Evolutionary conservation across 805 yeast species (phyloP), one percentile per base, ranked within the genome.

Genomic region (Candida cerambycidarum): DNA sequence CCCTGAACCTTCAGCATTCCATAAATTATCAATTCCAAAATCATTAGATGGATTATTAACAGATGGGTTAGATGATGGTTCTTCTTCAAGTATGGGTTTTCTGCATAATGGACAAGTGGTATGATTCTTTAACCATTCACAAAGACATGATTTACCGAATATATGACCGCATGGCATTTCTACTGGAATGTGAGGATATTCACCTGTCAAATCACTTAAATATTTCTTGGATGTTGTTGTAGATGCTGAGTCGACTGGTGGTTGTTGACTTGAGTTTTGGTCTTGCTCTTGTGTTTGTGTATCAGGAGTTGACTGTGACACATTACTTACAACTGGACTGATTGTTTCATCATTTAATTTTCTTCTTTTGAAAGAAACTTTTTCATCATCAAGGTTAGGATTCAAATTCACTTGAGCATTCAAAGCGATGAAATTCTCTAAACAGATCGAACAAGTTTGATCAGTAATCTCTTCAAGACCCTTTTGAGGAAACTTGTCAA

Each of bases 61-160:
- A 3, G 23, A 5, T 19, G 29, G 30, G 3, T 16, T 4, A 13
- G 25, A n/a, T 3, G 10, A 5, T 12, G 39, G 11, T 16, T 33
- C 39, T 34, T 24, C 39, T 30, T 35, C 44, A 12, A 28, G 53
- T 2, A 84, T 67, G 15, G 73, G 67, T 13, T 69, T 69, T 44
- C 98, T 79, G 59, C 99, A 92, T 36, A 92, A 63, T 0, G 99
- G 99, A 59, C 98, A 90, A 2, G 88, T 79, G 23, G 79, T 75
- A 53, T 85, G 82, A 17, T 77, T 66, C 46, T 75, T 76, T 39
- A 92, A 76, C 99, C 99, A 92, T 53, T 84, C 87, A 44, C 72
- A 77, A 17, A 89, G 68, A 67, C 99, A 92, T n/a, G 79, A 76
- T 47, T 82, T 75, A 5, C 99, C 98, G 69, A 93, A 92, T 0